phyloP scores from a whole-genome alignment of 1,284 basidiomycete species.

The Apiotrichum laibachii region DNA sequence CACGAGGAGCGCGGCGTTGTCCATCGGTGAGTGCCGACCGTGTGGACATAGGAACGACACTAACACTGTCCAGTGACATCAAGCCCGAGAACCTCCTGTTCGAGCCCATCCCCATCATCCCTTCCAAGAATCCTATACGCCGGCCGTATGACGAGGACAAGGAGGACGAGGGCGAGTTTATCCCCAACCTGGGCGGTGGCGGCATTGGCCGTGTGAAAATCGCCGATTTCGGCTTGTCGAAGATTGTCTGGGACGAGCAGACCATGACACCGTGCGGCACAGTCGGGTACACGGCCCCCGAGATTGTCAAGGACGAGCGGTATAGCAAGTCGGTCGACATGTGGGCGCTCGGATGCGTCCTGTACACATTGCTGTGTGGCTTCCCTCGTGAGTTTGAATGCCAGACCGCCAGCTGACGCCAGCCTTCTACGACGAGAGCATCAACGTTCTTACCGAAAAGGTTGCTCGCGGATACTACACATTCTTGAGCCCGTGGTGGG shows the following conservation, averaged over 20 bases:
- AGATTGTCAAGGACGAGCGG: constrained; percentile 98
- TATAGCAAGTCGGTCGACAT: constrained; percentile 99
- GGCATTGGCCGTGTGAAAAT: constrained; percentile 98
- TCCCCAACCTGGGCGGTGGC: constrained; percentile 85
- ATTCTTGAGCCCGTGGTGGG: constrained; percentile 99
- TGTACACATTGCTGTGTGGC: constrained; percentile 97
- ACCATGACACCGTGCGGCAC: constrained; percentile 99
- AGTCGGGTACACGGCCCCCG: constrained; percentile 97
- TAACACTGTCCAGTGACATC: constrained; percentile 64
- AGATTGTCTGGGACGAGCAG: constrained; percentile 98
- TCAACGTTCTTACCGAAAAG: constrained; percentile 96
- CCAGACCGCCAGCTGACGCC: constrained; percentile 17
- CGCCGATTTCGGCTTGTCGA: constrained; percentile 96
- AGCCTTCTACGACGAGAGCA: constrained; percentile 98
- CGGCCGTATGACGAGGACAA: constrained; percentile 98
- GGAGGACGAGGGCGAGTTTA: constrained; percentile 96
- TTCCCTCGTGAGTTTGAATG: constrained; percentile 64
- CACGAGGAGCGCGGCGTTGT: constrained; percentile 98
- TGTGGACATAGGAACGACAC: background rate
- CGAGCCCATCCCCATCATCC: constrained; percentile 87
- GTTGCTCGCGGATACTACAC: constrained; percentile 97
- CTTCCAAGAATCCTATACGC: constrained; percentile 70
- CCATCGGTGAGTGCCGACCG: background rate
- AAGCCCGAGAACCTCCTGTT: constrained; percentile 98
- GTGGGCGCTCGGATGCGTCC: constrained; percentile 98